Conservation (phyloP, 768 basidiomycete genomes). For the Fomitopsis serialis region DNA sequence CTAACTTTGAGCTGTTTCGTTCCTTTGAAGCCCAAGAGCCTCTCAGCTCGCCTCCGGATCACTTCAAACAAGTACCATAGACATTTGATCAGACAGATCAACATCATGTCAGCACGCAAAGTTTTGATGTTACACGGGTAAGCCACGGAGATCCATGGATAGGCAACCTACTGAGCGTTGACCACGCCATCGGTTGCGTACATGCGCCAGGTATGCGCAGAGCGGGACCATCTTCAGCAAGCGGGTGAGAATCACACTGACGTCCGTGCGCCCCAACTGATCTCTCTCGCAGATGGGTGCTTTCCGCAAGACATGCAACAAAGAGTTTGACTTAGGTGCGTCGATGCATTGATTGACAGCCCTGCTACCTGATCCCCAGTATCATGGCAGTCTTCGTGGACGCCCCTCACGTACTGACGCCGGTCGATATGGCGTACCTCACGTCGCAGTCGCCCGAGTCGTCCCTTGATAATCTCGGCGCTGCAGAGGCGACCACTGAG, state of each 20-base stretch:
- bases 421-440: conserved; percentile 47
- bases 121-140: conserved; percentile 37
- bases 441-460: conserved; percentile 19
- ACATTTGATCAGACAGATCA: too few relatives aligned
- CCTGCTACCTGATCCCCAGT: neutral
- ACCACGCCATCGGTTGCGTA: too few relatives aligned
- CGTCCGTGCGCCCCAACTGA: conserved; percentile 1
- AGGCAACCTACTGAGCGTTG: conserved; percentile 4
- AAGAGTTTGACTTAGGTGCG: conserved; percentile 60
- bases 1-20: too few relatives aligned
- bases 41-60: too few relatives aligned
- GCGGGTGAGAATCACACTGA: conserved; percentile 39
- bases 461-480: conserved; percentile 32
- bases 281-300: conserved; percentile 52
- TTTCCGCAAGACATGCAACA: conserved; percentile 62
- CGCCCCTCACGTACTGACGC: conserved; percentile 61
- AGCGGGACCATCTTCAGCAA: conserved; percentile 68
- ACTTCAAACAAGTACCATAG: too few relatives aligned
- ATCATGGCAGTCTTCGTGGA: conserved; percentile 60
- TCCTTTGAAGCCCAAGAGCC: too few relatives aligned
- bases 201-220: conserved; percentile 54
- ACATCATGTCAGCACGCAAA: too few relatives aligned
- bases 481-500: conserved; percentile 28
- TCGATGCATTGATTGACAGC: neutral
- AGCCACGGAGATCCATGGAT: neutral